Base-by-base conservation (phyloP, 495 filamentous ascomycete genomes). In the Aspergillus panamensis region DNA sequence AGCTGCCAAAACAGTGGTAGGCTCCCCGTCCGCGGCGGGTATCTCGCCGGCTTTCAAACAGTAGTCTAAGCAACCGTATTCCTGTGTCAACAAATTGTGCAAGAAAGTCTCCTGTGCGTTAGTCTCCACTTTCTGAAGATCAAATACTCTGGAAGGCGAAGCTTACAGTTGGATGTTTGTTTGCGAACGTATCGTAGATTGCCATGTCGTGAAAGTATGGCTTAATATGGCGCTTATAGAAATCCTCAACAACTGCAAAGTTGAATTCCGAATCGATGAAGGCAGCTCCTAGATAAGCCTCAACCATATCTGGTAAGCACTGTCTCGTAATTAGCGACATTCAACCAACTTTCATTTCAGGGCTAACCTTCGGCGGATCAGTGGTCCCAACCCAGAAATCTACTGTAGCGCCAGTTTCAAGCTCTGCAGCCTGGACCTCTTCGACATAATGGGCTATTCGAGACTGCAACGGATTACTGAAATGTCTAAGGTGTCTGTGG, bases 241-340 rank as follows among this genome's bases (percentile, higher is more conserved):
- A 97, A 4, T 66, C 68, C 60, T 90, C 84, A 1, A 97, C 85
- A 16, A 84, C 74, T 3, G 63, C 61, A 70, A 85, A 97, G 57
- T 93, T 74, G 72, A 92, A 97, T 33, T 82, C 80, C 5, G 91
- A 93, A 72, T 98, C 94, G 17, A 98, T 85, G 66, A 97, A 98
- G 3, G 96, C 77, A 19, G 94, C 93, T 5, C 90, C 95, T 19
- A 97, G 72, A 65, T 92, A 96, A 0, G 94, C 79, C 74, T 98
- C 94, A 4, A 97, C 77, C 57, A 96, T 84, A 63, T 98, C 94
- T 0, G 92, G 82, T 10, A 98, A 80, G 51, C 84, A 89, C 78
- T 95, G 55, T 49, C 48, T 10, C 3, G 17, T 25, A 1, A 31
- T 66, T 55, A 66, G 61, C 35, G 25, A 14, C 7, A 17, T 17